Conservation (phyloP, 106 monocot species). For the Triglochin maritima region DNA sequence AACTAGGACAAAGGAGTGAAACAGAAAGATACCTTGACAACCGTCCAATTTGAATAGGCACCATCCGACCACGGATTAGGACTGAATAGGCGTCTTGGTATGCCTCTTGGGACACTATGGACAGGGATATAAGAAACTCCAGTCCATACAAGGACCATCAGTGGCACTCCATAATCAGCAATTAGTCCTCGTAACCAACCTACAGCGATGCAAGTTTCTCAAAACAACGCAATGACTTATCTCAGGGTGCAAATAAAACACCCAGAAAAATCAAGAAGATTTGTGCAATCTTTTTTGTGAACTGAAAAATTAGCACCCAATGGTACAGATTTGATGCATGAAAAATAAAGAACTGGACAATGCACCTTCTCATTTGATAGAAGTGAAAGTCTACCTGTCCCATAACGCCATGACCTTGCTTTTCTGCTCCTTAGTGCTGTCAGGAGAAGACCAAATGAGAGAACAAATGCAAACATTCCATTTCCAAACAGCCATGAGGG, state of each 20-base stretch:
- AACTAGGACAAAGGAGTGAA: too few species aligned
- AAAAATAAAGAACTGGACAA: background rate
- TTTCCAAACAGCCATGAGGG: conserved; percentile 70
- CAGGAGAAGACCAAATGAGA: conserved; percentile 73
- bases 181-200: conserved; percentile 61
- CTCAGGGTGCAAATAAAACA: background rate
- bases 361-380: too few species aligned
- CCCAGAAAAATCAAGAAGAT: too few species aligned
- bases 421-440: conserved; percentile 70
- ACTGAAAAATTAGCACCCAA: background rate
- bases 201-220: conserved; percentile 1
- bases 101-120: conserved; percentile 43
- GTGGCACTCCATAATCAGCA: conserved; percentile 74
- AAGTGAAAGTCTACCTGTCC: conserved; percentile 31
- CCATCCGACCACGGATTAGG: conserved; percentile 76
- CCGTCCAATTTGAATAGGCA: conserved; percentile 70
- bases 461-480: conserved; percentile 81
- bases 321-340: background rate
- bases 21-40: conserved; percentile 36
- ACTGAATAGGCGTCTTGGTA: conserved; percentile 74
- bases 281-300: too few species aligned
- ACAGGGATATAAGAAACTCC: conserved; percentile 55
- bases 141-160: conserved; percentile 83
- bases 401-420: conserved; percentile 81
- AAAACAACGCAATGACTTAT: background rate